A percentile compares a stretch with the other conserved stretches of the same genome.
These are phyloP conservation scores for Leucaena leucocephala DNA, from an alignment of 306 rosid genomes.

Conservation along the genomic window DNA sequence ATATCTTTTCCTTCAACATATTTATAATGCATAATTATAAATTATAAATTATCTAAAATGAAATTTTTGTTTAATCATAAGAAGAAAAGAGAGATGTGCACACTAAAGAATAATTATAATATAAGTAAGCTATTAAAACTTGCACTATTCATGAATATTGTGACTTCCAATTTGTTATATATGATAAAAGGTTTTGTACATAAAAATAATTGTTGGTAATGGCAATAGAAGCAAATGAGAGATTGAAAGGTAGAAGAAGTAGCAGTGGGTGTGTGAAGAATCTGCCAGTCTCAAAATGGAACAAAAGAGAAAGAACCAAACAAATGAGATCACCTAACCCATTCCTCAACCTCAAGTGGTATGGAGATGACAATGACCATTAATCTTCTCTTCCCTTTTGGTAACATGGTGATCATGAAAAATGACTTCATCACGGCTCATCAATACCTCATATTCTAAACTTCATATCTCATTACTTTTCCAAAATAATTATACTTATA, in stretches of 20 bases:
- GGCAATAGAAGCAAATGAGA: not conserved
- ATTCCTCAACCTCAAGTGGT: slow-evolving; percentile 22
- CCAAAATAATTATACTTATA: not conserved
- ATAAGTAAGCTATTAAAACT: not conserved
- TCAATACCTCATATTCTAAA: not conserved
- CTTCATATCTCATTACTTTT: not conserved
- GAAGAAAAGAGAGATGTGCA: not conserved
- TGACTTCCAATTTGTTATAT: not conserved
- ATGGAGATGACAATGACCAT: slow-evolving; percentile 22
- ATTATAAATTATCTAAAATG: not conserved
- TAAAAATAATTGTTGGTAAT: not conserved
- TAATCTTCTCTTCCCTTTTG: not conserved
- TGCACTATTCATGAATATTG: not conserved
- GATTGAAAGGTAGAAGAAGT: too few relatives aligned
- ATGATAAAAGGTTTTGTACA: not conserved
- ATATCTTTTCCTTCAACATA: not conserved
- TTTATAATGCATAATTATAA: not conserved
- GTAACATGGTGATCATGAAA: not conserved
- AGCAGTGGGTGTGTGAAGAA: not conserved
- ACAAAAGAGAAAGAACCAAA: slow-evolving; percentile 23
- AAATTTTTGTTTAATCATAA: not conserved
- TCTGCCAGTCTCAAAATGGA: slow-evolving; percentile 2
- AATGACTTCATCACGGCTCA: slow-evolving; percentile 7
- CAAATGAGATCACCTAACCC: slow-evolving; percentile 2
- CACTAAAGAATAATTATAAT: not conserved